A percentile compares a stretch with the other conserved stretches of the same genome.
These are phyloP conservation scores for Rhazya stricta DNA, from an alignment of 257 asterid species.

Conservation along the genomic window DNA sequence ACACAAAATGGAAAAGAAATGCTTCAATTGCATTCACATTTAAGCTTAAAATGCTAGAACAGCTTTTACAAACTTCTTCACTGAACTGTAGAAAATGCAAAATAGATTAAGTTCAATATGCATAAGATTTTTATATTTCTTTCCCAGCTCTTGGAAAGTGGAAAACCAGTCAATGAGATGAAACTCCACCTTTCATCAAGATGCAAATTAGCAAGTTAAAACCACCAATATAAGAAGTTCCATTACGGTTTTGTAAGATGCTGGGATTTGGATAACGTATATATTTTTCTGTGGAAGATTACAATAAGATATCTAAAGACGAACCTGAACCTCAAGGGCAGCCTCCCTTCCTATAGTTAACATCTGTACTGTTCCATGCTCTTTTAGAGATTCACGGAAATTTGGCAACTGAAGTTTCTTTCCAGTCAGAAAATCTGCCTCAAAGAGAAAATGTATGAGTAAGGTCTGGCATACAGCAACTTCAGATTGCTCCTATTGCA, in stretches of 20 bases:
- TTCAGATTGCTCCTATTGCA: slow-evolving; percentile 65
- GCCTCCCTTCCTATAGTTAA: slow-evolving; percentile 97
- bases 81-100: no score
- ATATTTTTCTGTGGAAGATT: background rate
- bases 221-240: background rate
- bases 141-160: background rate
- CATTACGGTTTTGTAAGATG: background rate
- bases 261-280: background rate
- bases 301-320: slow-evolving; percentile 17
- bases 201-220: background rate
- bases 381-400: slow-evolving; percentile 85
- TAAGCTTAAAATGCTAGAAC: background rate
- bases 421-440: slow-evolving; percentile 79
- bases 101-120: background rate
- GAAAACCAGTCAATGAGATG: background rate
- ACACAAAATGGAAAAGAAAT: background rate
- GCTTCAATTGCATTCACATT: background rate
- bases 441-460: slow-evolving; percentile 55
- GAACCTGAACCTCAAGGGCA: slow-evolving; percentile 95
- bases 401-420: slow-evolving; percentile 91
- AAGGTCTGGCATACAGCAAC: slow-evolving; percentile 54
- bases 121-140: background rate
- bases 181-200: background rate
- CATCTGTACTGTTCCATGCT: slow-evolving; percentile 89
- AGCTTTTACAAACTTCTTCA: no score